Evolutionary conservation across 768 basidiomycete species (phyloP).

Genomic region (Serendipita indica): DNA sequence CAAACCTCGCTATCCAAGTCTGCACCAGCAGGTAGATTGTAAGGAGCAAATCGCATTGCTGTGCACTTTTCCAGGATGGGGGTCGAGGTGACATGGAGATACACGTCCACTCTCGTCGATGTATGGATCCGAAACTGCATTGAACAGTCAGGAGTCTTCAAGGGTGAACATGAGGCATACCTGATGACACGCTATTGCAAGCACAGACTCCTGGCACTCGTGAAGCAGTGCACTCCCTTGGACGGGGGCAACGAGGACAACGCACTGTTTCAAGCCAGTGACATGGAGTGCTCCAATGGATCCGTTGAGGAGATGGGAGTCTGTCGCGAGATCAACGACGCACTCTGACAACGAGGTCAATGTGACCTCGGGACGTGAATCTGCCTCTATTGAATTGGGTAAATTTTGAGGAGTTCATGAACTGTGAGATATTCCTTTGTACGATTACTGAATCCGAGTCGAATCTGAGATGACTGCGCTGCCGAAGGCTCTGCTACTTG

Average conservation of each 20-base stretch:
- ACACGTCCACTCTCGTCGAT: conserved; percentile 47
- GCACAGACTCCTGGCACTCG: conserved; percentile 41
- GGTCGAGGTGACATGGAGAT: conserved; percentile 49
- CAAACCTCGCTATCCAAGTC: too few species aligned
- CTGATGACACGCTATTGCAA: conserved; percentile 73
- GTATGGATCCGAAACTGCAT: conserved; percentile 76
- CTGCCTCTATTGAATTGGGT: neutral
- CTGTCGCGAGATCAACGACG: conserved; percentile 48
- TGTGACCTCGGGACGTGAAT: conserved; percentile 33
- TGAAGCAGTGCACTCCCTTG: conserved; percentile 62
- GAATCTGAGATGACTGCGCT: too few species aligned
- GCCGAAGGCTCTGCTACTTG: too few species aligned
- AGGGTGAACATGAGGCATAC: conserved; percentile 25
- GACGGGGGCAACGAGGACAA: conserved; percentile 51
- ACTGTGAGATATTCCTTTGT: conserved; percentile 1
- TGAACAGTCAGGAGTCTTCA: neutral
- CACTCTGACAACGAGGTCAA: conserved; percentile 54
- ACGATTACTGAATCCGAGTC: neutral
- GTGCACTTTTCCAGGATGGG: conserved; percentile 71
- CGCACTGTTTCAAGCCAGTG: conserved; percentile 39
- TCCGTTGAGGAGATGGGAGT: conserved; percentile 16
- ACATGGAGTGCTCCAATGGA: conserved; percentile 42
- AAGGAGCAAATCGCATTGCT: conserved; percentile 45
- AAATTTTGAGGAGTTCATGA: neutral
- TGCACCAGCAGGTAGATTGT: conserved; percentile 32